Conservation (phyloP, 139 green algal genomes). For the Coelastrella sp. region DNA sequence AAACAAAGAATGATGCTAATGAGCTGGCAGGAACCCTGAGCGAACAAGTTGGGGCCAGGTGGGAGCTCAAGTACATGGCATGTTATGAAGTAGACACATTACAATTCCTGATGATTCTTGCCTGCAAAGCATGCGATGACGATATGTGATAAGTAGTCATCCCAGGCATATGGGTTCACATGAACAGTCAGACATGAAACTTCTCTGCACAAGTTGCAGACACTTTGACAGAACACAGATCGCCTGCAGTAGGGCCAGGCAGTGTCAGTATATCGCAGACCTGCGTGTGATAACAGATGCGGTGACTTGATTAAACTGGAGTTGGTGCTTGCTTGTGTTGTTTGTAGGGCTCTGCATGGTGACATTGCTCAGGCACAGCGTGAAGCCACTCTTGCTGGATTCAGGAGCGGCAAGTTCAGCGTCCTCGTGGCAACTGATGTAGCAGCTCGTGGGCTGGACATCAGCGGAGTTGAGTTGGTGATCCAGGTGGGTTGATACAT, state of each 20-base stretch:
- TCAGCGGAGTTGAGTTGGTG: conserved; percentile 95
- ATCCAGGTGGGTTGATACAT: conserved; percentile 55
- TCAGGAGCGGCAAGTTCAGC: conserved; percentile 89
- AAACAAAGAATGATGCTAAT: conserved; percentile 96
- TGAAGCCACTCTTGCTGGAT: conserved; percentile 84
- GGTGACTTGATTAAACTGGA: too few relatives aligned
- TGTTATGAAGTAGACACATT: too few relatives aligned
- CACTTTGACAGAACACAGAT: too few relatives aligned
- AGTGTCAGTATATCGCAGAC: too few relatives aligned
- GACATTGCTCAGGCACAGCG: conserved; percentile 91
- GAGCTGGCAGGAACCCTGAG: conserved; percentile 74
- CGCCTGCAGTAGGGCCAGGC: too few relatives aligned
- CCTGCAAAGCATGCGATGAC: too few relatives aligned
- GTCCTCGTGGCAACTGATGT: conserved; percentile 99
- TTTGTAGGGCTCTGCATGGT: conserved; percentile 86
- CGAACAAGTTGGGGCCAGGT: conserved; percentile 36
- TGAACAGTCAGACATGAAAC: too few relatives aligned
- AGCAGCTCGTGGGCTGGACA: conserved; percentile 97
- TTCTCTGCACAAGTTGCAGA: too few relatives aligned
- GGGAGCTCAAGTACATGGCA: not conserved
- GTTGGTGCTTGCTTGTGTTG: conserved; percentile 39
- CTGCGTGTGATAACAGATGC: not conserved
- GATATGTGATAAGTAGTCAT: too few relatives aligned
- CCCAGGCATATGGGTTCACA: too few relatives aligned
- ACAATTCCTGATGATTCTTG: too few relatives aligned